Base-by-base conservation (phyloP, 176 grass and related monocot species). In the Puya raimondii region DNA sequence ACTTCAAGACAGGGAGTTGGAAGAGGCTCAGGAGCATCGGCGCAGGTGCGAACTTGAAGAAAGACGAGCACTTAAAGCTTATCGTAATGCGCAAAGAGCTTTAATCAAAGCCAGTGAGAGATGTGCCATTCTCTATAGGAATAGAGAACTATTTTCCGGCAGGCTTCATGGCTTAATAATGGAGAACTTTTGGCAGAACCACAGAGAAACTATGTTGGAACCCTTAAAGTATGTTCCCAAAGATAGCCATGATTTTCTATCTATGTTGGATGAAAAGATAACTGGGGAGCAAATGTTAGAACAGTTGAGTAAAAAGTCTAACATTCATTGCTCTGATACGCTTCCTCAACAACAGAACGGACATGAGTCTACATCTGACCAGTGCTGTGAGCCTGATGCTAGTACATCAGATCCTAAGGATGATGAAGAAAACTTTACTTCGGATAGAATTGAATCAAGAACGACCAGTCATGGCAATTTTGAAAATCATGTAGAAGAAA, bases 41-140 rank as follows among this genome's bases (percentile, higher is more conserved):
- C 63, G 78, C 53, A 88, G 74, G 73, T 92, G 90, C 23, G 89
- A 99, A 79, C 73, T 84, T 78, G 77, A 90, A 74, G 94, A 99
- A 83, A 99, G 84, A 77, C 81, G 82, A 80, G 94, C 94, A 23
- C 79, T 99, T 16, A 88, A 84, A 88, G 89, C 86, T 33, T 93
- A 91, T 67, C 81, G 94, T 61, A 93, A 84, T 72, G 82, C 84
- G 68, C 89, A 99, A 84, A 76, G 67, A 83, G 82, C 85, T 85
- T 86, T 99, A 84, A 64, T 93, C 16, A 77, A 93, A 75, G 86
- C 89, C 76, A 99, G 90, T 67, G 87, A 99, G 79, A 93, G 85
- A 82, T 99, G 94, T 4, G 63, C 73, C 66, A 68, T 87, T 72
- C 85, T 99, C 68, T 76, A 78, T 79, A 81, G 76, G 76, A 99